Base-by-base conservation (phyloP, 495 filamentous ascomycete species). In the Hypoxylon lienhwacheense region DNA sequence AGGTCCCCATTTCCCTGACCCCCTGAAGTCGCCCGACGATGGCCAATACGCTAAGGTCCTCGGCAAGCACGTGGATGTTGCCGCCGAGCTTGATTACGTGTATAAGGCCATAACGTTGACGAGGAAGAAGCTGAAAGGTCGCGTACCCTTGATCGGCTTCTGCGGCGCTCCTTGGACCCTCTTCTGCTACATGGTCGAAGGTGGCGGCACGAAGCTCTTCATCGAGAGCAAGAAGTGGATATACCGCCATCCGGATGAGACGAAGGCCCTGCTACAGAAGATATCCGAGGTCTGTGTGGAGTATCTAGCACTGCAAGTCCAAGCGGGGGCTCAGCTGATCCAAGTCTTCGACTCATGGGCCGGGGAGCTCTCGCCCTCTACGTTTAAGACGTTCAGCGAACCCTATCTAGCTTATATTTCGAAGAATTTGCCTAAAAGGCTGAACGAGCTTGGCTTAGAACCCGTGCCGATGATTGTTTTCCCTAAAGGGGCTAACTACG, bases 321-420 rank as follows among this genome's bases (percentile, higher is more conserved):
- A 85, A 44, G 95, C 93, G 12, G 93, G 93, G 25, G 93, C 93
- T 39, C 85, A 90, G 76, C 77, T 97, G 62, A 73, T 98, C 17
- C 95, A 97, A 71, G 90, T 98, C n/a, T 98, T 98, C 66, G 93
- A 98, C 68, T 97, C 92, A 3, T 98, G 92, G 91, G 93, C 95
- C 3, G 91, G 88, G 2, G 93, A 97, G 73, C 79, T 98, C 22
- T 90, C 88, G 2, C 91, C 93, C 1, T 70, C 79, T 2, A 81
- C 85, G 0, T 97, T 97, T 77, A 84, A 82, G 65, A 74, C 80
- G 29, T 93, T 96, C 68, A 85, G 90, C 5, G 78, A 91, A 36
- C 93, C 92, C 2, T 96, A 95, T 63, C 78, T 98, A 45, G 79
- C 80, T 11, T 82, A 91, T 59, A 97, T 98, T 47, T 85, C 90